Percentiles rank a stretch among this genome's conserved stretches.
Conservation (phyloP, 202 grass and related monocot species). For the Tripidium arundinaceum region DNA sequence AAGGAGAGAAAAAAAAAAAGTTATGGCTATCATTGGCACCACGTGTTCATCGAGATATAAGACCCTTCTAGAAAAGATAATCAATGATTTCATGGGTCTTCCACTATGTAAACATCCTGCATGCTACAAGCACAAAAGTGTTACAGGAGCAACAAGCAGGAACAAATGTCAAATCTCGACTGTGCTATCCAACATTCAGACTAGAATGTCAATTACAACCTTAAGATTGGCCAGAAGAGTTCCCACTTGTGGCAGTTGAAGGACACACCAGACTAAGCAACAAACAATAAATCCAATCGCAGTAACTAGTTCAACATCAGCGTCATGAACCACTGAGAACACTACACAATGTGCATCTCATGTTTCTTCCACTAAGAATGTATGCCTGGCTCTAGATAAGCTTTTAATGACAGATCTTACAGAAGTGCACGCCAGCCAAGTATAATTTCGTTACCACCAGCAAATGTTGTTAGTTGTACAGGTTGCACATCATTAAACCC, state of each 20-base stretch:
- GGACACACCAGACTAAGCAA: not conserved
- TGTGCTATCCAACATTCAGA: constrained; percentile 10
- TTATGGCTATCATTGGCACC: not conserved
- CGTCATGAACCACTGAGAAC: constrained; percentile 18
- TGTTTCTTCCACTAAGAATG: constrained; percentile 30
- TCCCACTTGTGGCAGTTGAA: not conserved
- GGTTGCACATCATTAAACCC: not conserved
- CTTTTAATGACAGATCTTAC: not conserved
- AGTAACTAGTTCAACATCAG: constrained; percentile 8
- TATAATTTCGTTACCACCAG: not conserved
- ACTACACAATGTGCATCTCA: constrained; percentile 22
- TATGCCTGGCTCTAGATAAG: not conserved
- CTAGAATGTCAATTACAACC: not conserved
- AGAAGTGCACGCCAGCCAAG: not conserved
- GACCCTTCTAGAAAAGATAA: constrained; percentile 15
- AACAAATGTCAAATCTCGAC: not conserved
- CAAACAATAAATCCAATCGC: not conserved
- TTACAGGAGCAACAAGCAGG: not conserved
- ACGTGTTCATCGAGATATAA: not conserved
- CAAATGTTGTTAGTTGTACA: not conserved
- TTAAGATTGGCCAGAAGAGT: constrained; percentile 10
- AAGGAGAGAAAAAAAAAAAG: not conserved
- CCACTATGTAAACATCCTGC: constrained; percentile 12
- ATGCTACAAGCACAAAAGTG: not conserved
- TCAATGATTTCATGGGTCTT: constrained; percentile 8